Base-by-base conservation (phyloP, 1,139 yeast genomes). In the Scheffersomyces parashehatae region DNA sequence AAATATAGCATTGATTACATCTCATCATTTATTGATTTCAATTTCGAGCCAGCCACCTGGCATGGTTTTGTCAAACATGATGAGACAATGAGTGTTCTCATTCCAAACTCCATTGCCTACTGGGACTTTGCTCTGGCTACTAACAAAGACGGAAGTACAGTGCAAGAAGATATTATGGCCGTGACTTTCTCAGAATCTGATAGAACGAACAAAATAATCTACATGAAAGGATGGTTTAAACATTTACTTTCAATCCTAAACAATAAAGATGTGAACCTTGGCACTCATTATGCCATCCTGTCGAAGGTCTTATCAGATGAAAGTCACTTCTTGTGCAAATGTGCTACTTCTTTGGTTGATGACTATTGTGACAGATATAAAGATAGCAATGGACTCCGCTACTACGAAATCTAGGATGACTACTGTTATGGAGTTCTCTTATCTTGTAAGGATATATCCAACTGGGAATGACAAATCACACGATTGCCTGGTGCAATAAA, bases 71-170 rank as follows among this genome's bases (percentile, higher is more conserved):
- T 20, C 26, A 20, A 8, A 20, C 26, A 5, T 3, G 37, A 41
- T 12, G 62, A 57, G 43, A 60, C 59, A 5, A 56, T 53, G 39
- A 62, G 60, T 36, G 63, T 58, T 6, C 47, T 64, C 13, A 59
- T 64, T 36, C 65, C 68, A 3, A 64, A 62, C 41, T 65, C 66
- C 5, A 53, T 64, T 6, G 54, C 63, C 6, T 44, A 45, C 24
- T 64, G 67, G 68, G 52, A 46, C 20, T 31, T 31, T 16, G 34
- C 13, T 9, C 29, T 26, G 7, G 10, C 29, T 2, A 29, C 28
- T 6, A 36, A 35, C 4, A 29, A 37, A 8, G 38, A 31, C 4
- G 33, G 15, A 13, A n/a, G 16, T 10, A 9, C 8, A 15, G 15
- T 8, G 11, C 11, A 13, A 10, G 33, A 30, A 30, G 63, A 56